These are phyloP conservation scores for Gynochthodes officinalis DNA, from an alignment of 257 asterid genomes.

Conservation along the genomic window DNA sequence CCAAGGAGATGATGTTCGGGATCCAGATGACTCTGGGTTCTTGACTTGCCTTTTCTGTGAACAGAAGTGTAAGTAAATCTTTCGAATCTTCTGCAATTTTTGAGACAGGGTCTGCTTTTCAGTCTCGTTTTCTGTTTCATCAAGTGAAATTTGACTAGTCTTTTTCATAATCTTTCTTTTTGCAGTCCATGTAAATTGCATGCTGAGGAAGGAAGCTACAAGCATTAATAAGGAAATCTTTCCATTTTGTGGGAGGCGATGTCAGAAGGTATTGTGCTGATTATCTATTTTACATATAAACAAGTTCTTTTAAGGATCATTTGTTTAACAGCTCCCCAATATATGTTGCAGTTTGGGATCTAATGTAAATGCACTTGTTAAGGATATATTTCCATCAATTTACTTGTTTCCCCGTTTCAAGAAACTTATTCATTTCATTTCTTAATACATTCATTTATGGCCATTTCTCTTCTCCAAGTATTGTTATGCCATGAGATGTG, in stretches of 20 bases:
- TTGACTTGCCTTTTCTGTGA: constrained; percentile 65
- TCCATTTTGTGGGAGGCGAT: constrained; percentile 71
- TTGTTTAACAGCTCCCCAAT: not conserved
- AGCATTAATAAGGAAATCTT: constrained; percentile 35
- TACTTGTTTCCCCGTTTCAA: not conserved
- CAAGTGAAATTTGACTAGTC: constrained; percentile 5
- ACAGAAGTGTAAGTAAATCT: constrained; percentile 62
- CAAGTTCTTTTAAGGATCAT: not conserved
- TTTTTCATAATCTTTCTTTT: constrained; percentile 16
- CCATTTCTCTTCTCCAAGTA: not conserved
- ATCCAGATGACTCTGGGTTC: constrained; percentile 35
- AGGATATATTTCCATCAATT: too few relatives aligned
- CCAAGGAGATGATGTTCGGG: constrained; percentile 29
- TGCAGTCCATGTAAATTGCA: constrained; percentile 78
- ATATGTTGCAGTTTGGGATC: not conserved
- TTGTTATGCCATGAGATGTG: not conserved
- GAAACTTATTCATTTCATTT: not conserved
- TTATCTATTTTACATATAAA: constrained; percentile 5
- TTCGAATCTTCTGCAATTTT: constrained; percentile 19
- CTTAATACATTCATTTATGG: not conserved
- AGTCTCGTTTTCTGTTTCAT: constrained; percentile 1
- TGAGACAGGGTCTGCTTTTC: not conserved
- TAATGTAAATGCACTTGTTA: not conserved
- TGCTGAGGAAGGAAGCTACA: constrained; percentile 33
- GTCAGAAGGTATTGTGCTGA: constrained; percentile 58